Conservation (phyloP, 1,284 basidiomycete genomes). For the Psilocybe mexicana region DNA sequence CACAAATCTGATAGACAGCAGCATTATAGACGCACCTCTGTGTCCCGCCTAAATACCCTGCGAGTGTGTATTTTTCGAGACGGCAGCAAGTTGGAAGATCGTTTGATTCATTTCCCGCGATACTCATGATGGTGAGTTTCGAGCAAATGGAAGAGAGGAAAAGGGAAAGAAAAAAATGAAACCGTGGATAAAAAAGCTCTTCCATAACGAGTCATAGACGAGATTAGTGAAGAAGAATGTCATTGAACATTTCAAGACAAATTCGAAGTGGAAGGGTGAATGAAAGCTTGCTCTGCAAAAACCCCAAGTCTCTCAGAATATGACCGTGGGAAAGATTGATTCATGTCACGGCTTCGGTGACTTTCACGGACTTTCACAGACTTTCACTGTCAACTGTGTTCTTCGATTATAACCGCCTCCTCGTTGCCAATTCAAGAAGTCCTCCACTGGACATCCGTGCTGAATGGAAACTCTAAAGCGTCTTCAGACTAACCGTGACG, state of each 20-base stretch:
- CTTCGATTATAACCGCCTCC: background rate
- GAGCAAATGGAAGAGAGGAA: background rate
- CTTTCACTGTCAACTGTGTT: background rate
- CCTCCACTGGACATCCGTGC: background rate
- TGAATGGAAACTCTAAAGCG: slow-evolving; percentile 38
- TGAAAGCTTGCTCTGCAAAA: slow-evolving; percentile 9
- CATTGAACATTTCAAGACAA: slow-evolving; percentile 3
- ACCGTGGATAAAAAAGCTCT: background rate
- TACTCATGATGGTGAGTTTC: background rate
- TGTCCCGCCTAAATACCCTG: background rate
- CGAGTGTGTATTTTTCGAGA: background rate
- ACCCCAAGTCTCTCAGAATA: slow-evolving; percentile 2
- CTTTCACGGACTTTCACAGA: background rate
- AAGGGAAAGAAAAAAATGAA: background rate
- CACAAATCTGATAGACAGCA: slow-evolving; percentile 3
- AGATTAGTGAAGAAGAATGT: background rate
- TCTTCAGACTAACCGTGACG: slow-evolving; percentile 41
- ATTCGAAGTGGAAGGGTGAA: slow-evolving; percentile 7
- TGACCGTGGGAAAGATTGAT: slow-evolving; percentile 19
- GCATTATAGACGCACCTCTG: background rate
- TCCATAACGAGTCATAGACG: background rate
- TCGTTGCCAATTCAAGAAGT: slow-evolving; percentile 6
- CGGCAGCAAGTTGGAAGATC: background rate
- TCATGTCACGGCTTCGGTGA: slow-evolving; percentile 1
- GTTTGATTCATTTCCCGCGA: background rate